Percentiles rank a stretch among this genome's conserved stretches.
Conservation (phyloP, 495 filamentous ascomycete species). For the Lepidopterella palustris region DNA sequence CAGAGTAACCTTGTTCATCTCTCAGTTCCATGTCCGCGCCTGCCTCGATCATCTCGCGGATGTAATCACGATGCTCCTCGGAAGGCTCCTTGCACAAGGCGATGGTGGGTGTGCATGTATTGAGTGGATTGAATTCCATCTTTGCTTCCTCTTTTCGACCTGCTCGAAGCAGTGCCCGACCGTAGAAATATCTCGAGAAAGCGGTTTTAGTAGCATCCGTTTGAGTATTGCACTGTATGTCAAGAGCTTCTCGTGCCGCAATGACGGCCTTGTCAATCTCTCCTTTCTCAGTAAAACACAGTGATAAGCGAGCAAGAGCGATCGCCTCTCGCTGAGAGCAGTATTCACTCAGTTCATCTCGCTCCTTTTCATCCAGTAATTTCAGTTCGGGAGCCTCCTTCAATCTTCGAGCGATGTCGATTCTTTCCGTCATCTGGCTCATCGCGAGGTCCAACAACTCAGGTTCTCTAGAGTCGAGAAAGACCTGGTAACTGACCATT, state of each 20-base stretch:
- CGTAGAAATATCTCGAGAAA: conserved; percentile 33
- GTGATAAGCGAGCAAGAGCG: conserved; percentile 3
- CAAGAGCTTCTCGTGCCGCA: conserved; percentile 11
- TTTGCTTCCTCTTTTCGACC: conserved; percentile 17
- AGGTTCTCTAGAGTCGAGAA: conserved; percentile 6
- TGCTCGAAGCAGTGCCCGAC: conserved; percentile 8
- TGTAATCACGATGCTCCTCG: conserved; percentile 28
- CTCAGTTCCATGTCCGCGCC: conserved; percentile 28
- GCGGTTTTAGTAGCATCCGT: conserved; percentile 19
- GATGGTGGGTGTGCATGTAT: conserved; percentile 31
- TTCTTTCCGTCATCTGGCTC: conserved; percentile 14
- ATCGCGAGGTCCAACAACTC: conserved; percentile 10
- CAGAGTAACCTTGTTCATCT: conserved; percentile 33
- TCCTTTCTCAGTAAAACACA: conserved; percentile 2
- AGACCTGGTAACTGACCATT: conserved; percentile 34
- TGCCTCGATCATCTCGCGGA: conserved; percentile 26
- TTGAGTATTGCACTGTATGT: conserved; percentile 1
- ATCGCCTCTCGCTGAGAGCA: conserved; percentile 5
- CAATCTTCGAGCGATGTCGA: conserved; percentile 20
- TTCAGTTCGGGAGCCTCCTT: conserved; percentile 21
- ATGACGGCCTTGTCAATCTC: conserved; percentile 1
- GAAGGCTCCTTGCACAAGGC: conserved; percentile 36
- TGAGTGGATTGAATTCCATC: conserved; percentile 18
- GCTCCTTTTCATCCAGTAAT: not conserved
- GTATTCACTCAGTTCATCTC: conserved; percentile 1